Conservation (phyloP, 1,139 yeast genomes). For the Kodamaea sp. region DNA sequence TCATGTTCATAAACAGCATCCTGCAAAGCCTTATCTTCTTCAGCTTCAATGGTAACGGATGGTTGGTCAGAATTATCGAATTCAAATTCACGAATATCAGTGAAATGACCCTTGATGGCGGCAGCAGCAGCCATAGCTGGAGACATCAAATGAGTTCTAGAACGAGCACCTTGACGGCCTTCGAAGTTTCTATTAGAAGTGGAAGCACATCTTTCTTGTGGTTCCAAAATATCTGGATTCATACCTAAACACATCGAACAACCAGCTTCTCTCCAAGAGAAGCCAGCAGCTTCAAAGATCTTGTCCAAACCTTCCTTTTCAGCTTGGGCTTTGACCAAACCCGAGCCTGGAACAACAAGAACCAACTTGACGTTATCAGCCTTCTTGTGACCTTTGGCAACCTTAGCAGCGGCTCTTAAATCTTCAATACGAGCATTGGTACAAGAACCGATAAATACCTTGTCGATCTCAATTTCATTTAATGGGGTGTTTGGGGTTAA, state of each 20-base stretch:
- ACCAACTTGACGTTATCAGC: conserved; percentile 80
- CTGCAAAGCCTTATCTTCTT: conserved; percentile 58
- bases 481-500: conserved; percentile 79
- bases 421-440: conserved; percentile 98
- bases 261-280: conserved; percentile 99
- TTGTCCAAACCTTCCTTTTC: conserved; percentile 92
- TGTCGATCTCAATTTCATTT: conserved; percentile 70
- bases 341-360: conserved; percentile 96
- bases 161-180: conserved; percentile 96
- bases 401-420: conserved; percentile 90
- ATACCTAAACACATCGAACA: conserved; percentile 99
- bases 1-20: conserved; percentile 70
- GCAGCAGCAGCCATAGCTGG: conserved; percentile 99
- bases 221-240: conserved; percentile 96
- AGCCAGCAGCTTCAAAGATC: conserved; percentile 87
- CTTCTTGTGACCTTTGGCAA: conserved; percentile 85
- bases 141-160: conserved; percentile 97
- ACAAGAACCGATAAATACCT: conserved; percentile 96
- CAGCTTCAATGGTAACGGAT: conserved; percentile 52
- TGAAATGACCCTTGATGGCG: conserved; percentile 84
- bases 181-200: conserved; percentile 98
- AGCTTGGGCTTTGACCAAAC: conserved; percentile 88
- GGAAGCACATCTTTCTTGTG: conserved; percentile 96
- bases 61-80: conserved; percentile 62
- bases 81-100: conserved; percentile 81